A percentile compares a stretch with the other conserved stretches of the same genome.
Evolutionary conservation across 345 rosid genomes (phyloP).

Genomic region (Hevea brasiliensis): DNA sequence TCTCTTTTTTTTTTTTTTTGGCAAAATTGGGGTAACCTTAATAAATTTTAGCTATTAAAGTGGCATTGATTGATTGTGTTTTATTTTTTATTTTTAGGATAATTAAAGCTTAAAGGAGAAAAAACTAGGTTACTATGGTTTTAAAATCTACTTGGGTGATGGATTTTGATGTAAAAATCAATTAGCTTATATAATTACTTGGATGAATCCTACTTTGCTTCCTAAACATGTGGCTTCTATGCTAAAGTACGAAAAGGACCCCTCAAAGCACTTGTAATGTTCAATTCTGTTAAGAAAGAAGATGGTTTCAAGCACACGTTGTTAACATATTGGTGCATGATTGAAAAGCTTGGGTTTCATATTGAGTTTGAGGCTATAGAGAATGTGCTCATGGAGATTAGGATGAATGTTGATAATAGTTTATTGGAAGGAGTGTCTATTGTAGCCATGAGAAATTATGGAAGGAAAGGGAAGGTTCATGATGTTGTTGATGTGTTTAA

Average conservation of each 20-base stretch:
- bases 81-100: too few relatives aligned
- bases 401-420: conserved; percentile 44
- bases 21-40: neutral
- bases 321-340: conserved; percentile 63
- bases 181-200: conserved; percentile 6
- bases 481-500: conserved; percentile 82
- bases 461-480: conserved; percentile 74
- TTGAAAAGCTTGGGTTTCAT: conserved; percentile 72
- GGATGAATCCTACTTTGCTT: conserved; percentile 63
- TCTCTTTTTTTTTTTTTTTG: too few relatives aligned
- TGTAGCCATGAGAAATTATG: conserved; percentile 67
- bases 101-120: conserved; percentile 12
- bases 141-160: neutral
- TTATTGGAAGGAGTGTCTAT: conserved; percentile 83
- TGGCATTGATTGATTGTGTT: conserved; percentile 9
- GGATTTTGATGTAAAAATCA: conserved; percentile 6
- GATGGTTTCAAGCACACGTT: conserved; percentile 68
- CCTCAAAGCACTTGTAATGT: conserved; percentile 64
- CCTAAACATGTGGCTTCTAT: conserved; percentile 81
- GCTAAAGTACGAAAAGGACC: conserved; percentile 70
- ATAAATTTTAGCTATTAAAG: too few relatives aligned
- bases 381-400: conserved; percentile 50
- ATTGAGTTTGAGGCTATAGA: conserved; percentile 85
- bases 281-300: conserved; percentile 68
- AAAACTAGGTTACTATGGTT: neutral